These are phyloP conservation scores for Cucumis sativus DNA, from an alignment of 306 rosid genomes.

Conservation along the genomic window DNA sequence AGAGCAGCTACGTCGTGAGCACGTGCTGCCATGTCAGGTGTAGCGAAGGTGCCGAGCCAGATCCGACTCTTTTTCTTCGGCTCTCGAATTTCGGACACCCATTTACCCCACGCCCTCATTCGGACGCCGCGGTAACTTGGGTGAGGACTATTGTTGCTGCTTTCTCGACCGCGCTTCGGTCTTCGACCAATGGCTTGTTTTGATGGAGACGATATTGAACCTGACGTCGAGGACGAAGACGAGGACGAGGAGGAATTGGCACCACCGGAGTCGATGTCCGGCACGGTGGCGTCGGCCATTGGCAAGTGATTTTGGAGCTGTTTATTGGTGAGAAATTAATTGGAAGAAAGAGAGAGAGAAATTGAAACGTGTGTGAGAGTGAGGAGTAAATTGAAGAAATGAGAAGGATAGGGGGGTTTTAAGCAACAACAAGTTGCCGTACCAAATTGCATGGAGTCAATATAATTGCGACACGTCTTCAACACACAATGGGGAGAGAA, in stretches of 20 bases:
- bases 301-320: neutral
- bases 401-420: neutral
- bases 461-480: neutral
- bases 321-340: neutral
- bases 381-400: neutral
- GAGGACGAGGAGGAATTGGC: conserved; percentile 10
- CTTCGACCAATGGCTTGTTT: neutral
- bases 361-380: conserved; percentile 20
- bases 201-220: neutral
- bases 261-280: neutral
- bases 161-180: conserved; percentile 18
- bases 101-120: conserved; percentile 69
- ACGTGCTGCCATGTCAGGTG: conserved; percentile 74
- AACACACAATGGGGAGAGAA: neutral
- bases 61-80: conserved; percentile 58
- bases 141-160: conserved; percentile 14
- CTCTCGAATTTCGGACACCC: conserved; percentile 75
- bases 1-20: conserved; percentile 68
- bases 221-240: neutral
- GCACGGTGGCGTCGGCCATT: conserved; percentile 32
- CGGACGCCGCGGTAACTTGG: conserved; percentile 51
- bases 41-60: conserved; percentile 62
- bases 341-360: neutral
- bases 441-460: neutral
- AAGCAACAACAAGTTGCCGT: neutral